Base-by-base conservation (phyloP, 805 yeast genomes). In the Suhomyces sp. region DNA sequence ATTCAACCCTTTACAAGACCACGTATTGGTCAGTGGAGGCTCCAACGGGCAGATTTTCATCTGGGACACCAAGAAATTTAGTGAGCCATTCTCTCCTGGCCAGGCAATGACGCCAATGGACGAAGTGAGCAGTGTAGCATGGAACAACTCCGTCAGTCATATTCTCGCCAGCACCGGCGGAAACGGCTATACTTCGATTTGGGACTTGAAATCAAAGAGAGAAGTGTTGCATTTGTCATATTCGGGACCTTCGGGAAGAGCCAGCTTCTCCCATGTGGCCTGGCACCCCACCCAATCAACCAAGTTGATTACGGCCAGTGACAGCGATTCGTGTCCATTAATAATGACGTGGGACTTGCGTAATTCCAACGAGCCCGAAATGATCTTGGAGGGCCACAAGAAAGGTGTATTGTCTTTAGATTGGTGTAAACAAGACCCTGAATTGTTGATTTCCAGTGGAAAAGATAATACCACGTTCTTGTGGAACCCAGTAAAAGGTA, bases 201-300 rank as follows among this genome's bases (percentile, higher is more conserved):
- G 97, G 97, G 98, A 94, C 71, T 76, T 92, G 59, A 88, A 88
- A 64, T 84, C 91, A 41, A 87, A 86, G 66, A 83, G 90, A 64
- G 97, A 93, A 71, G 96, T 93, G 23, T 74, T 94, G 56, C 97
- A 90, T 68, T 78, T 94, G 66, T 81, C 84, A 52, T 89, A 90
- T 69, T 75, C 85, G 22, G 84, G 86, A 6, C 73, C 82, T 10
- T 57, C 57, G 27, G 79, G 78, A 44, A 81, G 87, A 63, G 86
- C 91, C 23, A 86, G 86, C 52, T 79, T 93, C 48, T 84, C 96
- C 35, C 80, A 82, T 55, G 96, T 94, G 12, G 90, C 87, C 54
- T 94, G 99, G 99, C 97, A 94, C 69, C 99, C 99, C 52, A 73
- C 80, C 44, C 86, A 86, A 71, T 84, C 93, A 54, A 93, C 98